Evolutionary conservation across 164 flowering plant genomes (phyloP).

Genomic region (Tinospora cordifolia): DNA sequence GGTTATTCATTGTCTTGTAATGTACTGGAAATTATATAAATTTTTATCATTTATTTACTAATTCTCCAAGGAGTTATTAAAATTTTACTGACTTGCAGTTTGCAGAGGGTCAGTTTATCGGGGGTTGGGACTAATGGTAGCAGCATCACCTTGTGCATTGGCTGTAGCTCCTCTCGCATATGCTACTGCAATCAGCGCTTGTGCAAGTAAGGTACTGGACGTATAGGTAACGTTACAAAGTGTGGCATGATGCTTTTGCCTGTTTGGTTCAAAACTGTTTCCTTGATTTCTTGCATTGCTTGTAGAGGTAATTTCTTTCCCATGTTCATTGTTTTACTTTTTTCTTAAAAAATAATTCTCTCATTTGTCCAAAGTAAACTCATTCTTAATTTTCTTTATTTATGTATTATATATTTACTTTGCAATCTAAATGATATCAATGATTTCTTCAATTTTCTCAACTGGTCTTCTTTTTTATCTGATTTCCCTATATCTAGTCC

Average conservation of each 20-base stretch:
- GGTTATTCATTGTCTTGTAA: not conserved
- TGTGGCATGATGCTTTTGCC: not conserved
- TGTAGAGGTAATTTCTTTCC: too few relatives aligned
- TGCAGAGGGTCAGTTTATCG: constrained; percentile 97
- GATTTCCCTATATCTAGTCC: too few relatives aligned
- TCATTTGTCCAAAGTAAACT: too few relatives aligned
- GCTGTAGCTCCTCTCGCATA: constrained; percentile 98
- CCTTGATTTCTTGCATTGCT: too few relatives aligned
- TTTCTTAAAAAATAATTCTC: not conserved
- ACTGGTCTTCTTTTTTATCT: too few relatives aligned
- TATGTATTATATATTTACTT: too few relatives aligned
- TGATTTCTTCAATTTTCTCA: too few relatives aligned
- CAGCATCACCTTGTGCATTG: constrained; percentile 98
- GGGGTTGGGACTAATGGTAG: constrained; percentile 98
- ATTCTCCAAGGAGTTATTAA: not conserved
- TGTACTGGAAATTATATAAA: not conserved
- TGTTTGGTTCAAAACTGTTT: not conserved
- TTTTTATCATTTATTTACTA: not conserved
- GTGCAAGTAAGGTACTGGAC: constrained; percentile 80
- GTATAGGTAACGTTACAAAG: constrained; percentile 2
- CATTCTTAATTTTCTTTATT: too few relatives aligned
- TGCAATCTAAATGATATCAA: too few relatives aligned
- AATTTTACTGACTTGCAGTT: constrained; percentile 31
- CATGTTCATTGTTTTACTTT: too few relatives aligned
- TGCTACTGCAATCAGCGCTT: constrained; percentile 92